Evolutionary conservation across 768 basidiomycete species (phyloP).

Genomic region (Xerocomellus chrysenteron): DNA sequence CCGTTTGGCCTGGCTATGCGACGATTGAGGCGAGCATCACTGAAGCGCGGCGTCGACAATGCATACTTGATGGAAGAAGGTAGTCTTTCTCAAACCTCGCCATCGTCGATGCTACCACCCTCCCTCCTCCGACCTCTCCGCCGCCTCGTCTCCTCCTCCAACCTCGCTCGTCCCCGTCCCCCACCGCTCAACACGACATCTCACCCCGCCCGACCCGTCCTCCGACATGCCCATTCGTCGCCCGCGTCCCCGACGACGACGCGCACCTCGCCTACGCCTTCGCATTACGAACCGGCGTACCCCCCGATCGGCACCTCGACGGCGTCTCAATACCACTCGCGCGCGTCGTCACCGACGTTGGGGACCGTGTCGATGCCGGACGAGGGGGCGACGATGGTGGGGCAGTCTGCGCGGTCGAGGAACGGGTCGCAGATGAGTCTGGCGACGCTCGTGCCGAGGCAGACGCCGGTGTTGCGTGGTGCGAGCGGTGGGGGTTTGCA

Average conservation of each 20-base stretch:
- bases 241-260: constrained; percentile 14
- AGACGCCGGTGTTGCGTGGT: constrained; percentile 37
- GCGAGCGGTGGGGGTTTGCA: constrained; percentile 24
- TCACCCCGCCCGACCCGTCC: constrained; percentile 10
- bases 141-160: constrained; percentile 23
- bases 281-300: constrained; percentile 22
- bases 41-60: constrained; percentile 32
- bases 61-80: constrained; percentile 52
- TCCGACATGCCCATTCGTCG: constrained; percentile 23
- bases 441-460: constrained; percentile 50
- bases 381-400: constrained; percentile 14
- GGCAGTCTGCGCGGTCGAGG: constrained; percentile 52
- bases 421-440: constrained; percentile 68
- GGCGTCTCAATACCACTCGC: constrained; percentile 34
- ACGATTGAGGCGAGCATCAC: constrained; percentile 42
- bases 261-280: constrained; percentile 1
- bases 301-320: constrained; percentile 31
- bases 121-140: constrained; percentile 31
- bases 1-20: constrained; percentile 46
- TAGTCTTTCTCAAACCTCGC: constrained; percentile 3
- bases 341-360: constrained; percentile 29
- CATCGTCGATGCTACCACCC: constrained; percentile 20
- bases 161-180: constrained; percentile 20
- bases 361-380: constrained; percentile 12
- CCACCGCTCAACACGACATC: constrained; percentile 18